Conservation (phyloP, 768 basidiomycete genomes). For the Dacryopinax primogenitus region DNA sequence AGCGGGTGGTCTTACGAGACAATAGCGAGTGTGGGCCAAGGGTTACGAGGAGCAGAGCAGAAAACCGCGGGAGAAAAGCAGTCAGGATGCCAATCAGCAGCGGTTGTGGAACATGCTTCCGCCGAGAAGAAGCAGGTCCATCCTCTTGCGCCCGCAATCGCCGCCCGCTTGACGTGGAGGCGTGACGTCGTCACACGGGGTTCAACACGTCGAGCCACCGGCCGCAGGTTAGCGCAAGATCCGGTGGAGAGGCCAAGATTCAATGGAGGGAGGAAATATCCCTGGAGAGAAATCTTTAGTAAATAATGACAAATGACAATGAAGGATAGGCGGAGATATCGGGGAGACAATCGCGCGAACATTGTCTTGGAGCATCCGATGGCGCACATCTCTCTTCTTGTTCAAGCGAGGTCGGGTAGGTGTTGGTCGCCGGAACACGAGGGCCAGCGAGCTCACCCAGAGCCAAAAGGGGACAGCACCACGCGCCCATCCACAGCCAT, state of each 20-base stretch:
- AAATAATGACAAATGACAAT: background rate
- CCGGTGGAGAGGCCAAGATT: conserved; percentile 4
- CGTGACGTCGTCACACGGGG: background rate
- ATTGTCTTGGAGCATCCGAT: background rate
- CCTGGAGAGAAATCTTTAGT: background rate
- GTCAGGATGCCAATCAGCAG: background rate
- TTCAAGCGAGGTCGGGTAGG: background rate
- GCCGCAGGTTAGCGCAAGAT: conserved; percentile 4
- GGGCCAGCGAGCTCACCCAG: conserved; percentile 6
- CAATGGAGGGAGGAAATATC: background rate
- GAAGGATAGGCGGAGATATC: background rate
- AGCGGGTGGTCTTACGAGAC: background rate
- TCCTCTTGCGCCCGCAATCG: background rate
- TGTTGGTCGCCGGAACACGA: conserved; percentile 7
- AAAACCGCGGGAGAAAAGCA: background rate
- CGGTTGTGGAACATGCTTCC: background rate
- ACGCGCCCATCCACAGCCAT: background rate
- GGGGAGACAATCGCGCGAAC: background rate
- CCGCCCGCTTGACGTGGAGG: background rate
- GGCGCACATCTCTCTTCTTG: too few relatives aligned
- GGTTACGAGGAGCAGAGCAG: background rate
- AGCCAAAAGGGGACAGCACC: background rate
- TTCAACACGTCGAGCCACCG: background rate
- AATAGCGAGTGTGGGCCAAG: background rate
- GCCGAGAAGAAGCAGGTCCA: background rate